These are phyloP conservation scores for Chaetomium tenue DNA, from an alignment of 495 filamentous ascomycete genomes.

Conservation along the genomic window DNA sequence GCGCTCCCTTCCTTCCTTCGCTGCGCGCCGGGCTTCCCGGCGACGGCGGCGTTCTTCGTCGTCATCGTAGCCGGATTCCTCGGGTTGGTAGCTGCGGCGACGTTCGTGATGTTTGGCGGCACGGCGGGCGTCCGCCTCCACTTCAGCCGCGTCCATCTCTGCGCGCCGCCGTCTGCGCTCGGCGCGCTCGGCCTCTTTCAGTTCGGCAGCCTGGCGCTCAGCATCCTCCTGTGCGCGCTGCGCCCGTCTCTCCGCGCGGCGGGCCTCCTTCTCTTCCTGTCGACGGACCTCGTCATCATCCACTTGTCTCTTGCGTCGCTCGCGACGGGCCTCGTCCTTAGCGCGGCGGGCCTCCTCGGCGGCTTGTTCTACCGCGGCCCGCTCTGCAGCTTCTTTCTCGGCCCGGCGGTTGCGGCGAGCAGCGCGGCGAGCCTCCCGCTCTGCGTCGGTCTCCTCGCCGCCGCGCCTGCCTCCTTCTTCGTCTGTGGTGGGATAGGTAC, in stretches of 20 bases:
- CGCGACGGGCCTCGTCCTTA: conserved; percentile 48
- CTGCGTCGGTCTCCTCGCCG: conserved; percentile 42
- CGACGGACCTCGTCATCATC: conserved; percentile 49
- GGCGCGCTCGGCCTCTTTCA: conserved; percentile 44
- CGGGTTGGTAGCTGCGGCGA: conserved; percentile 26
- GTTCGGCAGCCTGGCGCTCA: conserved; percentile 42
- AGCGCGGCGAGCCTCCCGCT: conserved; percentile 55
- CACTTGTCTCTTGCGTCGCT: conserved; percentile 44
- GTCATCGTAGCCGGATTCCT: conserved; percentile 16
- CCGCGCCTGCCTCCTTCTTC: conserved; percentile 37
- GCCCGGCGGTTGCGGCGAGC: conserved; percentile 49
- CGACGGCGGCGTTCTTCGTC: conserved; percentile 52
- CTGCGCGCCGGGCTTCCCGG: conserved; percentile 47
- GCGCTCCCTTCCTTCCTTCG: conserved; percentile 33
- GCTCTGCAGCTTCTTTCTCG: conserved; percentile 51
- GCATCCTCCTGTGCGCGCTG: conserved; percentile 46
- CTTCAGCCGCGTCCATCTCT: conserved; percentile 43
- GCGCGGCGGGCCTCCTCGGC: conserved; percentile 49
- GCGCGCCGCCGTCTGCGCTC: conserved; percentile 47
- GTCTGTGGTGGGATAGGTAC: conserved; percentile 44
- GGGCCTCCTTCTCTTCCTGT: conserved; percentile 52
- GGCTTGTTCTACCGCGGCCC: conserved; percentile 45
- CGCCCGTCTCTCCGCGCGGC: conserved; percentile 51
- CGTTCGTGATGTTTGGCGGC: conserved; percentile 40
- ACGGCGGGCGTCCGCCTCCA: conserved; percentile 49